Evolutionary conservation across 306 rosid genomes (phyloP).

Genomic region (Lathyrus tuberosus): DNA sequence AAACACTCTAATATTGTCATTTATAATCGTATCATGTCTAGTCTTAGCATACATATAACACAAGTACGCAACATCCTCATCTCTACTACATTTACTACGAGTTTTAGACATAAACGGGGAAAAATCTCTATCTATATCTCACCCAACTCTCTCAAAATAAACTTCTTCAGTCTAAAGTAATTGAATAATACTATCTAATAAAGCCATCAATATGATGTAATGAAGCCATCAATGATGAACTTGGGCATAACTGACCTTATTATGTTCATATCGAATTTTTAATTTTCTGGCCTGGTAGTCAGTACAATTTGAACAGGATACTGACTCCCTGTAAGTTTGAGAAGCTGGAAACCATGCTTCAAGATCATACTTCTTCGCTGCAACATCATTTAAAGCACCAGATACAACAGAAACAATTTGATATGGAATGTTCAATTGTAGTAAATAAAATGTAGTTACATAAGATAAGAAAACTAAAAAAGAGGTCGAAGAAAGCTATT

Average conservation of each 20-base stretch:
- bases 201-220: not conserved
- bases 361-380: constrained; percentile 93
- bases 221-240: constrained; percentile 10
- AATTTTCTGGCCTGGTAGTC: constrained; percentile 90
- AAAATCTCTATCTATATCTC: not conserved
- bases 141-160: too few relatives aligned
- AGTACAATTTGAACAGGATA: constrained; percentile 96
- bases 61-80: too few relatives aligned
- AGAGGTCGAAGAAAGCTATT: constrained; percentile 2
- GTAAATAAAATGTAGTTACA: constrained; percentile 12
- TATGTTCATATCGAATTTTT: constrained; percentile 93
- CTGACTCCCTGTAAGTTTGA: constrained; percentile 81
- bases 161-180: too few relatives aligned
- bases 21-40: too few relatives aligned
- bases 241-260: constrained; percentile 59
- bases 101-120: not conserved
- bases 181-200: not conserved
- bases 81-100: not conserved
- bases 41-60: too few relatives aligned
- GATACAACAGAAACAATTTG: constrained; percentile 89
- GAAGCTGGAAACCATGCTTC: constrained; percentile 99
- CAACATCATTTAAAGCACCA: constrained; percentile 98
- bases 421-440: constrained; percentile 83
- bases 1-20: too few relatives aligned
- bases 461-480: not conserved